phyloP scores from a whole-genome alignment of 345 rosid species.

The Brassica carinata region DNA sequence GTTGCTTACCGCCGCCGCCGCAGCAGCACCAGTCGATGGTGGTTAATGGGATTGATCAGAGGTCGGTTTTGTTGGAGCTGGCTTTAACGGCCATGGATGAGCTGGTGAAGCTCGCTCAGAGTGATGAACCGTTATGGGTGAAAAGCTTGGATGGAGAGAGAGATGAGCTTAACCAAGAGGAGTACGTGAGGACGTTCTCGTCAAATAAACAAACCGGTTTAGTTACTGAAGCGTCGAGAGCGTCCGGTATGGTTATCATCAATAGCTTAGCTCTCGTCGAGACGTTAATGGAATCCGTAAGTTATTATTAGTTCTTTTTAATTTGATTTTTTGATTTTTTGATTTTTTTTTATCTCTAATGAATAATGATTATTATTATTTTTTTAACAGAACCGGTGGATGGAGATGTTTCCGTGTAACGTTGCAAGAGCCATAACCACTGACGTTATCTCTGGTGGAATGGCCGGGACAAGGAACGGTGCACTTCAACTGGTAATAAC shows the following conservation, averaged over 20 bases:
- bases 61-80: slow-evolving; percentile 81
- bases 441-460: slow-evolving; percentile 57
- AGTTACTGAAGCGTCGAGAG: slow-evolving; percentile 59
- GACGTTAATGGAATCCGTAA: slow-evolving; percentile 72
- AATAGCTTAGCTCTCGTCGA: slow-evolving; percentile 64
- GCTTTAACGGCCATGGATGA: slow-evolving; percentile 74
- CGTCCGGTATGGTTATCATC: slow-evolving; percentile 53
- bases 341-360: background rate
- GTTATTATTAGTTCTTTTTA: background rate
- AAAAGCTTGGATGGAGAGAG: slow-evolving; percentile 53
- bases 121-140: slow-evolving; percentile 62
- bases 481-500: slow-evolving; percentile 65
- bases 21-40: slow-evolving; percentile 30
- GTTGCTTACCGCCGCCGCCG: slow-evolving; percentile 37
- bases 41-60: slow-evolving; percentile 59
- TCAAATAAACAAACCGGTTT: slow-evolving; percentile 51
- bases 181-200: slow-evolving; percentile 55
- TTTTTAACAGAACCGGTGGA: slow-evolving; percentile 61
- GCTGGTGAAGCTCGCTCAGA: slow-evolving; percentile 59
- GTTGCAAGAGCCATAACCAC: slow-evolving; percentile 52
- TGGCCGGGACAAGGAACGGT: slow-evolving; percentile 57
- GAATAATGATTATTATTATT: background rate
- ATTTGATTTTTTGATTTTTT: background rate
- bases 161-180: slow-evolving; percentile 62
- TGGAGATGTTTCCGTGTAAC: slow-evolving; percentile 65